Evolutionary conservation across 2,329 filamentous ascomycete genomes (phyloP), one percentile per base, ranked within the genome.

Genomic region (Colletotrichum liaoningense): DNA sequence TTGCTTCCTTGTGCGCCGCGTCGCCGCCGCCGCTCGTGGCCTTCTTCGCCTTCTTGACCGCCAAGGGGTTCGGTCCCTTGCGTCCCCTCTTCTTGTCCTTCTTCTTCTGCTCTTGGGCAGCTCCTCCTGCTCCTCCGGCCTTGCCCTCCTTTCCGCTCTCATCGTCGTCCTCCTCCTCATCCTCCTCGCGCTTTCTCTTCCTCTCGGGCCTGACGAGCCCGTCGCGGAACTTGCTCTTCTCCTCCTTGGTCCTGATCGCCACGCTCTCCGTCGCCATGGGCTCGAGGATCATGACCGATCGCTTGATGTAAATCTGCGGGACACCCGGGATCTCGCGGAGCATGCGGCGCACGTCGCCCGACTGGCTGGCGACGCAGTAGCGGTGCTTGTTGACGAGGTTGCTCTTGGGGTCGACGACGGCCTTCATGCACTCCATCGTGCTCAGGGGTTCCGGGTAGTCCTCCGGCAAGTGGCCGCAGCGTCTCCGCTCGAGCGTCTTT

Each of bases 301-400:
- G 87, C 76, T 92, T 91, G 76, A 96, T 93, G 80, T 96, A 96
- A 59, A 97, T 89, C 74, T 96, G 81, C 24, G 94, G 94, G 62
- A 94, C 92, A 24, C 93, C 94, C 28, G 90, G 88, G 24, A 95
- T 87, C n/a, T 83, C 83, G 63, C 93, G 88, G 84, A 96, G 87
- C 76, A 86, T 84, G 59, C 88, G 86, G 76, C 94, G 85, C 58
- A 94, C 87, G 55, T 90, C 89, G 28, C 86, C 82, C 75, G 93
- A 92, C 81, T 96, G 94, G 74, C 90, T 93, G 9, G 94, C 94
- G 24, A 96, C 92, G 14, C 95, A 90, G 79, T 96, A 96, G 72
- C 93, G 88, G 79, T 95, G 91, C 84, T 94, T 95, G 81, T 97
- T 97, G 71, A 89, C 88, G 52, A 89, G 88, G 74, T 86, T 90